Base-by-base conservation (phyloP, 352 stramenopile genomes). In the Pythium rishiriense region DNA sequence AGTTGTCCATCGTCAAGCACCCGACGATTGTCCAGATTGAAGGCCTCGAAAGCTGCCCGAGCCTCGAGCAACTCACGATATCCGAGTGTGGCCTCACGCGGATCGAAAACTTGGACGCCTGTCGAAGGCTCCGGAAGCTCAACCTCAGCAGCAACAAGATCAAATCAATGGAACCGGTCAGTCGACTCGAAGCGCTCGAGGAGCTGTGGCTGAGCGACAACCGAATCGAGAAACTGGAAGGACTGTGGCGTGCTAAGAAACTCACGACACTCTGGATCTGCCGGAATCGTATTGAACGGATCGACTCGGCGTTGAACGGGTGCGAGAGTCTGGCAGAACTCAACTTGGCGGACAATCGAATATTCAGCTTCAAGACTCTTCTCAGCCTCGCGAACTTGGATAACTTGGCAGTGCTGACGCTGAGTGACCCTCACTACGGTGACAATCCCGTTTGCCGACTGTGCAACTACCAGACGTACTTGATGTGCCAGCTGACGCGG, bases 401-500 rank as follows among this genome's bases (percentile, higher is more conserved):
- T 5, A 69, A 71, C 2, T 75, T 98, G 3, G 35, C 64, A 0
- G 67, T 78, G n/a, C 65, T 98, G 19, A 80, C 73, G 7, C 66
- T 97, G 24, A 93, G 74, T 26, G 91, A 98, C 48, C 85, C 88
- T 2, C 91, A 98, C 56, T 98, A 90, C 66, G 91, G 91, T 0
- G 81, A 93, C 52, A 98, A 98, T 47, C 90, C 91, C 9, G 87
- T 97, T 10, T 98, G 91, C 58, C 64, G 73, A n/a, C 55, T 97
- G 25, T 97, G 90, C 71, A 98, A 98, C 71, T 98, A 98, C 55
- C 86, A 97, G 43, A 97, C 91, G 22, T 97, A 96, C 64, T 62
- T 95, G 29, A 85, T 97, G 67, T 97, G 88, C 47, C 91, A 97
- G 54, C 72, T 98, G 17, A 73, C 73, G 26, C 69, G 70, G 12